Evolutionary conservation across 2,329 filamentous ascomycete species (phyloP), one percentile per base, ranked within the genome.

Genomic region (Phyllosticta ampelicida): DNA sequence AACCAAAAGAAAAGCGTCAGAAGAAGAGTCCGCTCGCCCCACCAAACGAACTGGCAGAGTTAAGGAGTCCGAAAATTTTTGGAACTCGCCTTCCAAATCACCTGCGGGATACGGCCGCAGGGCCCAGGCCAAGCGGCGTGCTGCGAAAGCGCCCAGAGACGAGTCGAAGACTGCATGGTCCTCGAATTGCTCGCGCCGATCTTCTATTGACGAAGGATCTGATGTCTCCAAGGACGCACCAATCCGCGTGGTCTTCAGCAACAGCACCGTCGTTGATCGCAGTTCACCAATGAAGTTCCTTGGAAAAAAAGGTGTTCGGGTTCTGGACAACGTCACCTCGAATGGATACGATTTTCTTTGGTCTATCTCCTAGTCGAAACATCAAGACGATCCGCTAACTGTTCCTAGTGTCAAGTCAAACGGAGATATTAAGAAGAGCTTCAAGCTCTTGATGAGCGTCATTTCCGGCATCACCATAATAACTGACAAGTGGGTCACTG

Each of bases 391-490:
- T 11, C 51, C 9, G 30, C 23, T 10, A 30, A 49, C 36, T 44
- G 50, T 18, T 44, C 5, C 26, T 21, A 9, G 50, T 58, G 36
- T 44, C 2, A 44, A 44, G 3, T 16, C 36, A 8, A n/a, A 13
- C 6, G 36, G 13, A 16, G 13, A 16, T 16, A 8, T 44, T 13
- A 44, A n/a, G 3, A 58, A 58, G 9, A 58, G 55, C 28, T 65
- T 70, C 16, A 80, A 79, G 58, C 65, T 80, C 2, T 65, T 80
- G 4, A 68, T 73, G 16, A 69, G 73, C 3, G 66, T 79, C 6
- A 70, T 73, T 10, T 63, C 71, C 1, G 75, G 75, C 10, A 73
- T 75, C 53, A 66, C 68, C 3, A 72, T 80, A 28, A 73, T 79
- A 2, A 75, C 73, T 1, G 75, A 79, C 56, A 63, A 70, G 3